Base-by-base conservation (phyloP, 1,284 basidiomycete genomes). In the Ustilago loliicola region DNA sequence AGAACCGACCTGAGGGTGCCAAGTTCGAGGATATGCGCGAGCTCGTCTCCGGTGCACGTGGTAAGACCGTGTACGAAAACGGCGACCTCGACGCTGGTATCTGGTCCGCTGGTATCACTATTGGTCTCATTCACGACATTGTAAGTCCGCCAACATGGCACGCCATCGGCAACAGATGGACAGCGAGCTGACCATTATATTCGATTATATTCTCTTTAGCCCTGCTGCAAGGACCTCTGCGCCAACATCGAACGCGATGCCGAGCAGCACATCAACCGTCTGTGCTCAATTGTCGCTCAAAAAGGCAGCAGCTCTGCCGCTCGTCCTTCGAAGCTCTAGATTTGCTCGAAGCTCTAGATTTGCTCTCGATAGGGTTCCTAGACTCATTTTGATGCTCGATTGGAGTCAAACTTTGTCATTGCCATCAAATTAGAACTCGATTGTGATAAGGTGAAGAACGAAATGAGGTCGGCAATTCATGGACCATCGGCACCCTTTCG, bases 31-130 rank as follows among this genome's bases (percentile, higher is more conserved):
- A 98, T 34, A 80, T 96, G 21, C 89, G 91, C 30, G 91, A 73
- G 13, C 76, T 97, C 55, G 95, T 96, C 11, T 91, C 93, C 2
- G 95, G 95, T 30, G 89, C 89, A 19, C 89, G 93, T 15, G 94
- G 93, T 17, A 90, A 90, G 71, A 81, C 89, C 61, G 95, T 96
- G 9, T 97, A 95, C 86, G 93, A 94, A 85, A 89, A 87, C 6
- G 95, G 95, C 17, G 94, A 97, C 82, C 88, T 91, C 0, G 93
- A 98, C 76, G 91, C 92, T 75, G 95, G 96, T 1, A 92, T 96
- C 72, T 97, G 95, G 95, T 90, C 88, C 53, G 92, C 92, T 13
- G 93, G 94, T n/a, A 89, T 94, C 75, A 88, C 89, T 15, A 85
- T 94, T 64, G 95, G 95, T 1, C 87, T 97, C 71, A 95, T 96